Conservation (phyloP, 2,329 filamentous ascomycete species). For the Thermothelomyces thermophilus region DNA sequence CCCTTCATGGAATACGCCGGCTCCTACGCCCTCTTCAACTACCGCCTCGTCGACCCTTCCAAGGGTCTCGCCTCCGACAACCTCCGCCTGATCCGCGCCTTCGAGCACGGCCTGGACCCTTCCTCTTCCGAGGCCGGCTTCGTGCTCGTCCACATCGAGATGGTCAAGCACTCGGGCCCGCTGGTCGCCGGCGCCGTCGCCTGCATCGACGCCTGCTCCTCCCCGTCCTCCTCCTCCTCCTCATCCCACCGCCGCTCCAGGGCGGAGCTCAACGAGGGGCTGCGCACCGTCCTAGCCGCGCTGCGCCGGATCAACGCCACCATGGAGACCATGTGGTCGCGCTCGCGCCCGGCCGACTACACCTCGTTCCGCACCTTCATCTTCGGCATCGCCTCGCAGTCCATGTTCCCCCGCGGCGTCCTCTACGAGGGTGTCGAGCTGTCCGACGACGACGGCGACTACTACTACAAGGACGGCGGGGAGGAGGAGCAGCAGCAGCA, state of each 20-base stretch:
- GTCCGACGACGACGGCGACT: slow-evolving; percentile 58
- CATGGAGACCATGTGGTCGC: slow-evolving; percentile 90
- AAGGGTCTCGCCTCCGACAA: slow-evolving; percentile 56
- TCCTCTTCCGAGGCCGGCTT: slow-evolving; percentile 89
- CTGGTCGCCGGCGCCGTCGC: slow-evolving; percentile 67
- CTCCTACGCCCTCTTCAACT: slow-evolving; percentile 64
- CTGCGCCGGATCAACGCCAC: slow-evolving; percentile 66
- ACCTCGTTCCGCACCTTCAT: slow-evolving; percentile 93
- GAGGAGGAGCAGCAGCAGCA: slow-evolving; percentile 24
- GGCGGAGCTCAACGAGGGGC: slow-evolving; percentile 55
- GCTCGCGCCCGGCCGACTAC: slow-evolving; percentile 77
- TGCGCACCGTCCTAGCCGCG: slow-evolving; percentile 54
- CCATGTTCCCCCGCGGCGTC: slow-evolving; percentile 90
- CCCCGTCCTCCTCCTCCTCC: slow-evolving; percentile 27
- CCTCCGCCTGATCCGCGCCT: slow-evolving; percentile 81
- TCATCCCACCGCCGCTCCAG: slow-evolving; percentile 34
- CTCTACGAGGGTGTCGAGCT: slow-evolving; percentile 74
- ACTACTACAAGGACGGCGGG: too few relatives aligned
- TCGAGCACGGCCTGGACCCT: slow-evolving; percentile 82
- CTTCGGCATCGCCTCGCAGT: slow-evolving; percentile 88
- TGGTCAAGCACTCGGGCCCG: slow-evolving; percentile 79
- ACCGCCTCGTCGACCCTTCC: slow-evolving; percentile 51
- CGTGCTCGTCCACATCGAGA: slow-evolving; percentile 91
- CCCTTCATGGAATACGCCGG: slow-evolving; percentile 48
- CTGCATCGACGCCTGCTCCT: slow-evolving; percentile 48